phyloP scores from a whole-genome alignment of 2,329 filamentous ascomycete genomes.

The Rasamsonia emersonii region DNA sequence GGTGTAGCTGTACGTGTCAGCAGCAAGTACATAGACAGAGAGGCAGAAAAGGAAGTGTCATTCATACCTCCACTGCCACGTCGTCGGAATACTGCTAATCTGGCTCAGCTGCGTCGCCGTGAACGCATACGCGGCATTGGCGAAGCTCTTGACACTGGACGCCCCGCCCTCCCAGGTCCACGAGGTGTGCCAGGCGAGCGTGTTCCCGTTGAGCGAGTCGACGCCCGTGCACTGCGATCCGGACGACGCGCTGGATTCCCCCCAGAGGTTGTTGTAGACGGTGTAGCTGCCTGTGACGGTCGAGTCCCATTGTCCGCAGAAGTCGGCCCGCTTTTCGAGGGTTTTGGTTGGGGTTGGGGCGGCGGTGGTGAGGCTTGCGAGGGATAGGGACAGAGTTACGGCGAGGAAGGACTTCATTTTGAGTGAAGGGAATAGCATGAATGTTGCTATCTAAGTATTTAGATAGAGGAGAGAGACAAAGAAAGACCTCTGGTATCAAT shows the following conservation, averaged over 20 bases:
- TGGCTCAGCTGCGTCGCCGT: conserved; percentile 23
- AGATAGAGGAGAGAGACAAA: no score
- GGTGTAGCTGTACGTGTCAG: conserved; percentile 33
- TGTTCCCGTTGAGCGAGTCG: conserved; percentile 25
- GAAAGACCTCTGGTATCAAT: no score
- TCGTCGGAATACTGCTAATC: conserved; percentile 36
- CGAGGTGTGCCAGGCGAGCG: conserved; percentile 35
- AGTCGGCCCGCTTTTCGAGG: conserved; percentile 20
- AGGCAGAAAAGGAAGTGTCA: background rate
- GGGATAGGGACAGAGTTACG: conserved; percentile 1
- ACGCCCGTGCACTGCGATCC: conserved; percentile 39
- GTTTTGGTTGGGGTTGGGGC: conserved; percentile 13
- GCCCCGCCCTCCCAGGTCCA: conserved; percentile 38
- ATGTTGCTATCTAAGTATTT: no score
- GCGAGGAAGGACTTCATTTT: conserved; percentile 4
- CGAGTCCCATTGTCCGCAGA: conserved; percentile 35
- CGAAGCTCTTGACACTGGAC: conserved; percentile 39
- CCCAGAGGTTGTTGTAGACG: conserved; percentile 49
- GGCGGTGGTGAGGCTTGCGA: conserved; percentile 7
- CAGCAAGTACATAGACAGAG: background rate
- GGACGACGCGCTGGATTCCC: conserved; percentile 23
- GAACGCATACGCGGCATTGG: conserved; percentile 35
- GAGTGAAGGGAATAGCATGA: background rate
- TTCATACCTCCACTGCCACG: conserved; percentile 37
- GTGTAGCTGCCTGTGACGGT: conserved; percentile 35